Base-by-base conservation (phyloP, 192 early-diverging fungal species). In the Phlyctochytrium bullatum region DNA sequence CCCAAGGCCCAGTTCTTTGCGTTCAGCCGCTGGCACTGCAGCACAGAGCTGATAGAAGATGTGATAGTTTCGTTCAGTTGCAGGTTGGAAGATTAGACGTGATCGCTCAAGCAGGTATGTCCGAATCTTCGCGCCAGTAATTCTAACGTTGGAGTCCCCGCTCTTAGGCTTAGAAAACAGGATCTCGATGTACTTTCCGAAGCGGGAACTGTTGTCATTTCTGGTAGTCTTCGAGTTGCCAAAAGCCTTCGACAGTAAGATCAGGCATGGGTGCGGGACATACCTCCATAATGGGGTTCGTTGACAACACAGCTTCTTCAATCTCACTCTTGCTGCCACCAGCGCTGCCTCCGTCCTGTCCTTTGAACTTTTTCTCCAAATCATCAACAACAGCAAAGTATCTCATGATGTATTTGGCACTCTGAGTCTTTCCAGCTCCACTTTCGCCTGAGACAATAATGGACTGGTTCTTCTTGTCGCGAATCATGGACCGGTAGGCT, bases 41-140 rank as follows among this genome's bases (percentile, higher is more conserved):
- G 93, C 88, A 78, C 93, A 95, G 47, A 99, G 87, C 84, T 99
- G 97, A 79, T 99, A 99, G 77, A 99, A 99, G 75, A 99, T 92
- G 83, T 99, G 97, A 82, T 99, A 99, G 84, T 97, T 97, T 71
- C 96, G 85, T 79, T 98, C 96, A 27, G 82, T 86, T 32, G 88
- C 83, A 2, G 95, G 95, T 78, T 99, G 97, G 80, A 91, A 94
- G 52, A 95, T 90, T 64, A 99, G 79, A 73, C 97, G 89, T 36
- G 95, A 98, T 50, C 97, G 87, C 76, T 99, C 97, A 59, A 99
- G 78, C 24, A 99, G 82, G 67, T 99, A 99, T 2, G 95, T 99
- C 59, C 97, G 86, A 70, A 97, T 97, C 54, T 83, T 89, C 2
- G 97, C 97, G 36, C 94, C 95, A 56, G 91, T 88, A 78, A 99